Percentiles rank a stretch among this genome's conserved stretches.
These are phyloP conservation scores for Blastomyces silverae DNA, from an alignment of 2,329 filamentous ascomycete species.

Conservation along the genomic window DNA sequence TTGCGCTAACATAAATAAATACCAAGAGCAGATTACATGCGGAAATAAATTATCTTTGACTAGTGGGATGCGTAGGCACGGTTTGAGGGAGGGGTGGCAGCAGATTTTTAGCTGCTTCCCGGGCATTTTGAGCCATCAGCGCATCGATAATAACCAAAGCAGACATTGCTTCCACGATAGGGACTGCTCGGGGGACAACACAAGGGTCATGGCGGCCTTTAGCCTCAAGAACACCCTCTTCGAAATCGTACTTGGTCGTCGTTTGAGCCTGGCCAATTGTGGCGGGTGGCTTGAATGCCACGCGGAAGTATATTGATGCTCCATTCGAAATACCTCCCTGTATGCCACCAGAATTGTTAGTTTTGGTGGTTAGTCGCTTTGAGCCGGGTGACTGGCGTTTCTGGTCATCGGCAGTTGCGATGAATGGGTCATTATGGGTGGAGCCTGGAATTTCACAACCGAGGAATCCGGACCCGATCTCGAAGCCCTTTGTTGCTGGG, in stretches of 20 bases:
- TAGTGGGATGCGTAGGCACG: slow-evolving; percentile 32
- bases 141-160: slow-evolving; percentile 82
- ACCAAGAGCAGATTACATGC: background rate
- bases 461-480: slow-evolving; percentile 86
- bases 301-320: slow-evolving; percentile 85
- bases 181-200: slow-evolving; percentile 77
- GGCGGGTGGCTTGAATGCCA: slow-evolving; percentile 90
- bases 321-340: slow-evolving; percentile 95
- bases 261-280: slow-evolving; percentile 86
- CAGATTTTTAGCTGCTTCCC: slow-evolving; percentile 45
- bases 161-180: slow-evolving; percentile 74
- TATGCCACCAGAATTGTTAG: slow-evolving; percentile 91
- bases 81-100: slow-evolving; percentile 40
- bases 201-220: slow-evolving; percentile 94
- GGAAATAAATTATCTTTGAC: slow-evolving; percentile 6
- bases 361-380: slow-evolving; percentile 66
- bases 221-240: slow-evolving; percentile 71
- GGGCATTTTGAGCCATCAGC: slow-evolving; percentile 69
- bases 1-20: background rate
- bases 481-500: slow-evolving; percentile 91
- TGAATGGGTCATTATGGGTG: slow-evolving; percentile 85
- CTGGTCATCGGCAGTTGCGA: slow-evolving; percentile 44
- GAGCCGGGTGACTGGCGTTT: slow-evolving; percentile 16
- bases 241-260: slow-evolving; percentile 71
- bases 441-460: slow-evolving; percentile 81